These are phyloP conservation scores for Parastagonospora avenae DNA, from an alignment of 2,329 filamentous ascomycete genomes.

Conservation along the genomic window DNA sequence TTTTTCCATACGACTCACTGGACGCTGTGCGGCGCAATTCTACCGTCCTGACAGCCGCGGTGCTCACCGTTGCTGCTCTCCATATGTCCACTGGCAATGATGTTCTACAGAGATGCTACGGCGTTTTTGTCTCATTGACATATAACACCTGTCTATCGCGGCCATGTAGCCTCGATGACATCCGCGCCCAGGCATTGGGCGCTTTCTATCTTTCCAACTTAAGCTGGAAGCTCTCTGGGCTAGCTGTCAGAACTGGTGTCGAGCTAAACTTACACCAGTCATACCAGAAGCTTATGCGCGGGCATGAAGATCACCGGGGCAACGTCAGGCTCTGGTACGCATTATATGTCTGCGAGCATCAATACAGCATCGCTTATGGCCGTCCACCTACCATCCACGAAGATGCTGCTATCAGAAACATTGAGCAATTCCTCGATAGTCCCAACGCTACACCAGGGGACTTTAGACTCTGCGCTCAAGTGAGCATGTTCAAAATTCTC, in stretches of 20 bases:
- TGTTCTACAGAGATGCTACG: slow-evolving; percentile 39
- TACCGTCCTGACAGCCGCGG: slow-evolving; percentile 37
- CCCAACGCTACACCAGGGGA: slow-evolving; percentile 36
- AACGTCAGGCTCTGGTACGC: slow-evolving; percentile 49
- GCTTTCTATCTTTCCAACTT: slow-evolving; percentile 50
- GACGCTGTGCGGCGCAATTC: slow-evolving; percentile 36
- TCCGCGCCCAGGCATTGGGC: slow-evolving; percentile 47
- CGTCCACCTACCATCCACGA: slow-evolving; percentile 48
- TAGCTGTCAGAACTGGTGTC: slow-evolving; percentile 47
- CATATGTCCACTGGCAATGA: slow-evolving; percentile 36
- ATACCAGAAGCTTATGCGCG: slow-evolving; percentile 42
- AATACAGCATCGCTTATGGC: slow-evolving; percentile 50
- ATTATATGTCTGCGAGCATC: slow-evolving; percentile 48
- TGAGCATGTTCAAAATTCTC: slow-evolving; percentile 40
- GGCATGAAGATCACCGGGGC: slow-evolving; percentile 41
- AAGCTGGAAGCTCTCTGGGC: slow-evolving; percentile 48
- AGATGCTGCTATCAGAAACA: slow-evolving; percentile 44
- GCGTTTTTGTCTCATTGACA: slow-evolving; percentile 38
- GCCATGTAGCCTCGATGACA: slow-evolving; percentile 46
- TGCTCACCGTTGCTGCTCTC: slow-evolving; percentile 37
- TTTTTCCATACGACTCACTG: slow-evolving; percentile 37
- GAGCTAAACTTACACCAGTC: slow-evolving; percentile 50
- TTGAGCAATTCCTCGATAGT: slow-evolving; percentile 40
- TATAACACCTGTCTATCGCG: slow-evolving; percentile 42
- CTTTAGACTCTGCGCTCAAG: slow-evolving; percentile 36